Conservation (phyloP, 163 green algal species). For the Scenedesmus sp. region DNA sequence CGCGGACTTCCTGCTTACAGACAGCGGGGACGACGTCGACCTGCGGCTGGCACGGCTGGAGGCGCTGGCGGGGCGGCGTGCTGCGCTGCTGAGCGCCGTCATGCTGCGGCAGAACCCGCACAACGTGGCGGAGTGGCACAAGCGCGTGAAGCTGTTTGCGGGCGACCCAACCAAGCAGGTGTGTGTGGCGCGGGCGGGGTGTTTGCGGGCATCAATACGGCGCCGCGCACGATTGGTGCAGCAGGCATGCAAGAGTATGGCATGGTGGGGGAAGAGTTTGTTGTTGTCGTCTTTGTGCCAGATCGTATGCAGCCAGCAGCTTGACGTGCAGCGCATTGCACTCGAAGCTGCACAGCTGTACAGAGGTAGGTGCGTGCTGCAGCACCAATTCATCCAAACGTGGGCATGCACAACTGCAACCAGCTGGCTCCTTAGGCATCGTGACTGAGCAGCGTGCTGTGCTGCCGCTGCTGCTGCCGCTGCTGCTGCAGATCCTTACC, state of each 20-base stretch:
- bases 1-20: conserved; percentile 86
- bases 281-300: no score
- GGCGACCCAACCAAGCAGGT: conserved; percentile 86
- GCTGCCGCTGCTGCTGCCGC: background rate
- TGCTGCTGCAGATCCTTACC: conserved; percentile 81
- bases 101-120: conserved; percentile 99
- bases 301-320: conserved; percentile 79
- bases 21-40: conserved; percentile 91
- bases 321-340: no score
- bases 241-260: no score
- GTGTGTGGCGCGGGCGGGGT: conserved; percentile 98
- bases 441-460: background rate
- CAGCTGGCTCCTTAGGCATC: background rate
- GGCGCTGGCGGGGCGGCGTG: conserved; percentile 87
- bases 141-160: conserved; percentile 95
- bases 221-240: no score
- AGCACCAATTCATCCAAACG: no score
- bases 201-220: conserved; percentile 88
- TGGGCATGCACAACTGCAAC: background rate
- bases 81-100: conserved; percentile 93
- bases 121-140: conserved; percentile 99
- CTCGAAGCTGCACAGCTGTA: no score
- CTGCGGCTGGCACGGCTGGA: conserved; percentile 94
- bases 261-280: no score
- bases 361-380: no score